These are phyloP conservation scores for Penicillium sp. DNA, from an alignment of 2,329 filamentous ascomycete genomes.

Conservation along the genomic window DNA sequence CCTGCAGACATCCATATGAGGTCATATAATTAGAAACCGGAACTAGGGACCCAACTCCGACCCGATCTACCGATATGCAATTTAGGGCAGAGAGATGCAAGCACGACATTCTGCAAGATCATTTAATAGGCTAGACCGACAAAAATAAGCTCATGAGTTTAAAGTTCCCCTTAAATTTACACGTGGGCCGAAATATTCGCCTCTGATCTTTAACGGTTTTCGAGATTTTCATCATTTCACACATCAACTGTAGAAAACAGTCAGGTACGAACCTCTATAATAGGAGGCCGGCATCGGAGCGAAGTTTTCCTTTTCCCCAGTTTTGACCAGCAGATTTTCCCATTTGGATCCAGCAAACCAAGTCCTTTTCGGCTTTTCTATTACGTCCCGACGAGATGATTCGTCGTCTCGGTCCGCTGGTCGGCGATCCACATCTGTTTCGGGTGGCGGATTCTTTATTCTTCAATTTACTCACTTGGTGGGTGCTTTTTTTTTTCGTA, in stretches of 20 bases:
- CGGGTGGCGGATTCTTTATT: constrained; percentile 10
- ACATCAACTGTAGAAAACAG: background rate
- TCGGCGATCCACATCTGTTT: constrained; percentile 12
- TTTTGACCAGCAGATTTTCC: background rate
- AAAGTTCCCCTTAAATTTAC: background rate
- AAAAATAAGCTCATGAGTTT: background rate
- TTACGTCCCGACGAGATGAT: constrained; percentile 8
- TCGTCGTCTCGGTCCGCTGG: constrained; percentile 8
- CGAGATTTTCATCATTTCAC: background rate
- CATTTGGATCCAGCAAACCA: background rate
- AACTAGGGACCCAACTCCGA: background rate
- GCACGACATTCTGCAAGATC: background rate
- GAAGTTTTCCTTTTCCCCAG: constrained; percentile 9
- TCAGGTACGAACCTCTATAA: background rate
- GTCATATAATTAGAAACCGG: background rate
- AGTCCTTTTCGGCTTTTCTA: constrained; percentile 4
- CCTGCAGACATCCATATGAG: background rate
- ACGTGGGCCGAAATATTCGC: background rate
- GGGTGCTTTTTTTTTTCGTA: background rate
- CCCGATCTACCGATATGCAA: background rate
- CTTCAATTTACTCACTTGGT: background rate
- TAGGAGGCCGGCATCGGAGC: constrained; percentile 11
- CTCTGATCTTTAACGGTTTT: background rate
- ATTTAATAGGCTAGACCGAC: background rate
- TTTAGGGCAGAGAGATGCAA: background rate